phyloP scores from a whole-genome alignment of 78 protist species.

The Tieghemostelium lacteum region DNA sequence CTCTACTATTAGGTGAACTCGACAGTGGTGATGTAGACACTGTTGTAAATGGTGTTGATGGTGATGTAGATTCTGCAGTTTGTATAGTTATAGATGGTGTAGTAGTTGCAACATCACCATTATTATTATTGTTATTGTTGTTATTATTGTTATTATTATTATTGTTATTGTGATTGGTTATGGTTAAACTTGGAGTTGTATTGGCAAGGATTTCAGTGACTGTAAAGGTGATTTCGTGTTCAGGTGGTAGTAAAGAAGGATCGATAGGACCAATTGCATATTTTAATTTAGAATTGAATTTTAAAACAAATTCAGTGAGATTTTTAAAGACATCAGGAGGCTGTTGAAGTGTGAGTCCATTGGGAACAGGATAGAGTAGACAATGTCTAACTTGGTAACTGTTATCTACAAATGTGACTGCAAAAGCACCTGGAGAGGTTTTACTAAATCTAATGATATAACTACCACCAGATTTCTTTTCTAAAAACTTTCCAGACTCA shows the following conservation, averaged over 20 bases:
- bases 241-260: constrained; percentile 18
- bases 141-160: not conserved
- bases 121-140: constrained; percentile 16
- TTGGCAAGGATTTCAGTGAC: not conserved
- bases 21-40: not conserved
- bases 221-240: not conserved
- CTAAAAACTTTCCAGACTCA: constrained; percentile 60
- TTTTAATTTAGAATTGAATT: constrained; percentile 37
- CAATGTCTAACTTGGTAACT: constrained; percentile 64
- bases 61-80: not conserved
- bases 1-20: not conserved
- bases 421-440: constrained; percentile 82
- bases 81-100: not conserved
- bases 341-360: constrained; percentile 39
- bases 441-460: constrained; percentile 78
- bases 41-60: not conserved
- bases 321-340: constrained; percentile 73
- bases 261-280: constrained; percentile 70
- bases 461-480: constrained; percentile 48
- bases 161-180: not conserved
- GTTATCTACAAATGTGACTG: constrained; percentile 77
- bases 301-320: constrained; percentile 34
- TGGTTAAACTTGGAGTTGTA: not conserved
- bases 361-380: constrained; percentile 33
- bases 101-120: not conserved